Base-by-base conservation (phyloP, 2,329 filamentous ascomycete species). In the Cercospora zeina region DNA sequence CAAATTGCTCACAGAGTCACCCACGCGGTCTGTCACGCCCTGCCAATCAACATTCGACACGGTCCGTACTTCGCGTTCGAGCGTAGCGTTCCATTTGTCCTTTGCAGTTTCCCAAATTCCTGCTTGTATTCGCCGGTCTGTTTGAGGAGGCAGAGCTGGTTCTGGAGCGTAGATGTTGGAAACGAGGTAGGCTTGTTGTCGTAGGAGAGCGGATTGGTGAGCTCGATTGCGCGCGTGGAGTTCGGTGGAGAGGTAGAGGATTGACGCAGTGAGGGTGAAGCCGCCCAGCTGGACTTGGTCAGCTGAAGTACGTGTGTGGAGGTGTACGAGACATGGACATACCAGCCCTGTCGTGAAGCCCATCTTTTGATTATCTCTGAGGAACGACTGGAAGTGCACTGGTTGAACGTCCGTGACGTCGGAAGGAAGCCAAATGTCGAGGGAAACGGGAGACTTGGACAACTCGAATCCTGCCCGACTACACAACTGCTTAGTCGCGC, bases 281-380 rank as follows among this genome's bases (percentile, higher is more conserved):
- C 80, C 80, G 69, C 79, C 78, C 62, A 82, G 75, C 80, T 82
- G 67, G 19, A 49, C 16, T 11, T 30, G 11, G 42, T 31, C 24
- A n/a, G 34, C 60, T 11, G 54, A 36, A 21, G 21, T 3, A 30
- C 58, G 50, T 61, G 14, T 30, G 7, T 8, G 16, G 6, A 21
- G 10, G 14, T 39, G 27, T 3, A 33, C 13, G n/a, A n/a, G 31
- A 49, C 14, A 16, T 34, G 24, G 24, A 71, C 75, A 51, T 75
- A 82, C 80, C 68, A 82, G 79, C 74, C 80, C 80, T 16, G 79
- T 80, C 63, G 78, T 80, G 75, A 82, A 81, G 72, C 80, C 80
- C 80, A 69, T 69, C 67, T 68, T 6, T 13, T 45, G 30, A 13
- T 34, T 16, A 30, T 49, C 13, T 47, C 10, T 33, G n/a, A 13